Percentiles rank a stretch among this genome's conserved stretches.
These are phyloP conservation scores for Vaccinium macrocarpon DNA, from an alignment of 148 eudicot genomes.

Conservation along the genomic window DNA sequence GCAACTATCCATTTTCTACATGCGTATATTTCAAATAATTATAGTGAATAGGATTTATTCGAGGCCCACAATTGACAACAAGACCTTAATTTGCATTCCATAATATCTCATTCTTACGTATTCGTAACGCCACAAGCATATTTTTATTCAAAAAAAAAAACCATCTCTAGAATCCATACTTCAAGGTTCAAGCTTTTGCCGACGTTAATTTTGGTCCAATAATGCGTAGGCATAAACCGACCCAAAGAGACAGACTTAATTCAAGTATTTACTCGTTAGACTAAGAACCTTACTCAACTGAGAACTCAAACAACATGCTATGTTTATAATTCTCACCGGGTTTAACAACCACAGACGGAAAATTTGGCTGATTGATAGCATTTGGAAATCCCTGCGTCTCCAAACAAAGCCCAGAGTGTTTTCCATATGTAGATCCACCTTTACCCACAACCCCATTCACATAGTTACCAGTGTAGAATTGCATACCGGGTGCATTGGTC, in stretches of 20 bases:
- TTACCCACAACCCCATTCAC: conserved; percentile 82
- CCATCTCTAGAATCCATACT: not conserved
- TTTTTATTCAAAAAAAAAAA: not conserved
- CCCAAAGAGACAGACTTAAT: not conserved
- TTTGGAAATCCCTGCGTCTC: conserved; percentile 97
- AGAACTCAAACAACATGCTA: conserved; percentile 83
- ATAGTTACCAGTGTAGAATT: conserved; percentile 87
- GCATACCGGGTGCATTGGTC: conserved; percentile 94
- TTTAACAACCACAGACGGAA: conserved; percentile 69
- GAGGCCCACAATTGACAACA: not conserved
- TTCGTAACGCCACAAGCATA: not conserved
- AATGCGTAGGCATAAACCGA: not conserved
- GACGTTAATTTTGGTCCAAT: not conserved
- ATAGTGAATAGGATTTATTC: not conserved
- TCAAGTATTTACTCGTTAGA: not conserved
- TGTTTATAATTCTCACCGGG: conserved; percentile 83
- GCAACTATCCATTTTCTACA: no score
- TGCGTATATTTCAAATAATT: no score
- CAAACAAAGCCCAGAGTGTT: conserved; percentile 74
- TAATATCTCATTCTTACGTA: not conserved
- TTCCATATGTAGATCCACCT: conserved; percentile 73
- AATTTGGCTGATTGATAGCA: conserved; percentile 73
- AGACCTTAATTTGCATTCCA: not conserved
- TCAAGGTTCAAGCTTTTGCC: not conserved
- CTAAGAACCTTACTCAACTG: conserved; percentile 40